A percentile compares a stretch with the other conserved stretches of the same genome.
phyloP scores from a whole-genome alignment of 257 asterid species.

The Salvia hispanica region DNA sequence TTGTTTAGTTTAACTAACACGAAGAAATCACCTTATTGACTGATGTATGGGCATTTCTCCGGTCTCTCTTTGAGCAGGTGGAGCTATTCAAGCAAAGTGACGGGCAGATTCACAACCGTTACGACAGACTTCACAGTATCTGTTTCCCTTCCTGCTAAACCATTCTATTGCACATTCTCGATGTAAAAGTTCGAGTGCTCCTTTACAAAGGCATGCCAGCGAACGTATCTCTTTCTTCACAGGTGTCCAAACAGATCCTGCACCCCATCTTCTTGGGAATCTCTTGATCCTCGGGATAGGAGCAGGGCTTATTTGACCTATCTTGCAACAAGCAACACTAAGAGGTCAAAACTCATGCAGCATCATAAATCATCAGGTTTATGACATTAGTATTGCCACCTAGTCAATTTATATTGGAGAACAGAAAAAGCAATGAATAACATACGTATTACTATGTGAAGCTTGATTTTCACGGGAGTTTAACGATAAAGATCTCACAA shows the following conservation, averaged over 20 bases:
- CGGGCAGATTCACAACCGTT: constrained; percentile 83
- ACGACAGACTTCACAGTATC: constrained; percentile 75
- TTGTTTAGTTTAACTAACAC: neutral
- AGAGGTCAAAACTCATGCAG: neutral
- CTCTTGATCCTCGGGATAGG: constrained; percentile 75
- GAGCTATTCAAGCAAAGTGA: constrained; percentile 71
- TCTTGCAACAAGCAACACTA: constrained; percentile 34
- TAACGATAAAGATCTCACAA: constrained; percentile 76
- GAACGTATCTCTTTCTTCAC: constrained; percentile 75
- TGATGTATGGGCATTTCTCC: constrained; percentile 44
- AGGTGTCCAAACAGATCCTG: constrained; percentile 82
- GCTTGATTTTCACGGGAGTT: constrained; percentile 49
- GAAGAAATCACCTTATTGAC: constrained; percentile 38
- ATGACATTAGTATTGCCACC: constrained; percentile 6
- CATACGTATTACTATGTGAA: constrained; percentile 68
- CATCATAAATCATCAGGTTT: constrained; percentile 8
- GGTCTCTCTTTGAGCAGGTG: constrained; percentile 42
- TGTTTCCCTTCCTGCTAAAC: constrained; percentile 71
- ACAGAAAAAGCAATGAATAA: constrained; percentile 19
- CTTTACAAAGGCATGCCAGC: constrained; percentile 95
- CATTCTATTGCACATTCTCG: constrained; percentile 88
- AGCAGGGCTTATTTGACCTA: constrained; percentile 67
- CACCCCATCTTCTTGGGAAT: constrained; percentile 96
- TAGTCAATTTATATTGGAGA: neutral
- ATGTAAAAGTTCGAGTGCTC: constrained; percentile 75